Evolutionary conservation across 768 basidiomycete genomes (phyloP).

Genomic region (Collybia mongolica): DNA sequence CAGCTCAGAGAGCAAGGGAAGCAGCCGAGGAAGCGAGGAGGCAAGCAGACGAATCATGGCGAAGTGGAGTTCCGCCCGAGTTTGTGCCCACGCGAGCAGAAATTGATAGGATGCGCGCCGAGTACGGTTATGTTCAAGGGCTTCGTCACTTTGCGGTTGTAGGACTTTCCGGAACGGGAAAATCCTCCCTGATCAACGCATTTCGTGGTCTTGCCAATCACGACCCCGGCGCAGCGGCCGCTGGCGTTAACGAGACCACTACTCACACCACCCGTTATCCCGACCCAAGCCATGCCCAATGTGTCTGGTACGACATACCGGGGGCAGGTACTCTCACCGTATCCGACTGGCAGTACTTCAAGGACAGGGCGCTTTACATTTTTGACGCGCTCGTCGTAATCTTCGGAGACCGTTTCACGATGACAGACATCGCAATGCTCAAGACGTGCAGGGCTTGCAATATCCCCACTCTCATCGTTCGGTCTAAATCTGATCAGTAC

Average conservation of each 20-base stretch:
- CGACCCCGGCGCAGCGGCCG: conserved; percentile 20
- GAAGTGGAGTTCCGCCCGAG: neutral
- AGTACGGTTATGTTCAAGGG: neutral
- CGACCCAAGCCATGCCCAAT: conserved; percentile 16
- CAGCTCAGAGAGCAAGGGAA: neutral
- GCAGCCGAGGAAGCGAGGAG: neutral
- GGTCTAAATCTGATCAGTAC: conserved; percentile 31
- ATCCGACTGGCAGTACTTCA: conserved; percentile 34
- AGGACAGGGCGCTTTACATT: conserved; percentile 30
- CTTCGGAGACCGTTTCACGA: conserved; percentile 30
- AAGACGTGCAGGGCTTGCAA: conserved; percentile 24
- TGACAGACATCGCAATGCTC: conserved; percentile 31
- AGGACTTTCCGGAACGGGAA: conserved; percentile 32
- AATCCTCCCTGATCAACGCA: conserved; percentile 35
- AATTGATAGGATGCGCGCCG: neutral
- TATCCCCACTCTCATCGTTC: conserved; percentile 32
- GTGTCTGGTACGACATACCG: conserved; percentile 35
- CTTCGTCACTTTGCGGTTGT: conserved; percentile 27
- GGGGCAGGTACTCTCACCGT: conserved; percentile 31
- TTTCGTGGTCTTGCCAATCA: conserved; percentile 27
- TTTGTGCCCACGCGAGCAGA: neutral
- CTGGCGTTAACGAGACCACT: conserved; percentile 29
- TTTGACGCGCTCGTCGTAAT: conserved; percentile 33
- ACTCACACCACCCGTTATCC: conserved; percentile 20
- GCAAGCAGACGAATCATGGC: neutral